Conservation (phyloP, 2,329 filamentous ascomycete species). For the Pseudogymnoascus sp. region DNA sequence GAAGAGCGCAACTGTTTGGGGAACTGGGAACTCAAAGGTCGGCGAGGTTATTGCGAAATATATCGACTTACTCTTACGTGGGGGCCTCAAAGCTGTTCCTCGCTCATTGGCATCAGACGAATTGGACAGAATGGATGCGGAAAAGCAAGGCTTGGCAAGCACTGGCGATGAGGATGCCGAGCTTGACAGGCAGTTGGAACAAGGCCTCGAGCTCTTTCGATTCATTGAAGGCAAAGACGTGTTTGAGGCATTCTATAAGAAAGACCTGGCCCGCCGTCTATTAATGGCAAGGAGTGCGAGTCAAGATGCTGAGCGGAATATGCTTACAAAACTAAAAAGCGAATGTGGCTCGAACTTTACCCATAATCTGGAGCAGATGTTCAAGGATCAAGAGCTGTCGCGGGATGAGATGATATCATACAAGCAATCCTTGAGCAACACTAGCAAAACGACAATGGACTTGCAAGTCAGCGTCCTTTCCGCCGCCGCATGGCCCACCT, state of each 20-base stretch:
- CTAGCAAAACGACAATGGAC: conserved; percentile 51
- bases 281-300: conserved; percentile 90
- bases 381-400: conserved; percentile 92
- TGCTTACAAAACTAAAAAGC: conserved; percentile 71
- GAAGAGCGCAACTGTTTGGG: conserved; percentile 63
- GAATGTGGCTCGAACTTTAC: conserved; percentile 94
- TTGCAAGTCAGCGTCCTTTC: conserved; percentile 87
- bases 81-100: conserved; percentile 77
- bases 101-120: conserved; percentile 55
- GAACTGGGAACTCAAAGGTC: conserved; percentile 81
- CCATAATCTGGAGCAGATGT: conserved; percentile 97
- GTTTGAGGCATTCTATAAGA: conserved; percentile 99
- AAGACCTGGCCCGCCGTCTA: conserved; percentile 80
- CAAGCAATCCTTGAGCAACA: conserved; percentile 53
- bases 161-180: conserved; percentile 85
- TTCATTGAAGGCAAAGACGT: conserved; percentile 97
- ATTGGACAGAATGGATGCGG: conserved; percentile 48
- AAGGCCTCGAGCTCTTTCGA: conserved; percentile 87
- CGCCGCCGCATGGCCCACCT: conserved; percentile 85
- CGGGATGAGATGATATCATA: conserved; percentile 91
- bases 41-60: conserved; percentile 99
- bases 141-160: conserved; percentile 54
- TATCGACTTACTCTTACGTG: conserved; percentile 79
- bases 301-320: conserved; percentile 47
- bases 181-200: conserved; percentile 83